phyloP scores from a whole-genome alignment of 129 eudicot species.

The Centella asiatica region DNA sequence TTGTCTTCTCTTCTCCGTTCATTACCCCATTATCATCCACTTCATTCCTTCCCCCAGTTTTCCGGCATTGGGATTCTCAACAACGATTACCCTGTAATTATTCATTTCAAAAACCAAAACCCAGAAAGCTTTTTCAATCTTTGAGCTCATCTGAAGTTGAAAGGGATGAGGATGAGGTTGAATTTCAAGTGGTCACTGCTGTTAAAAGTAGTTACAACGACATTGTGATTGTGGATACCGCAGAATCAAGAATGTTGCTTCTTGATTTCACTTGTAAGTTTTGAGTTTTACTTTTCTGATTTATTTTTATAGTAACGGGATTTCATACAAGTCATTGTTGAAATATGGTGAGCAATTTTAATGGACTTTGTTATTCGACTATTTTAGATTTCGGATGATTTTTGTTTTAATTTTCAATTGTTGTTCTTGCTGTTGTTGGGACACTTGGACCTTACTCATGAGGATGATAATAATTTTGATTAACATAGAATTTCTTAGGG shows the following conservation, averaged over 20 bases:
- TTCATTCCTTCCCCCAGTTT: background rate
- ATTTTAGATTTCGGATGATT: too few relatives aligned
- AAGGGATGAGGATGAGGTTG: constrained; percentile 19
- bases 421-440: too few relatives aligned
- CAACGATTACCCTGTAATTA: background rate
- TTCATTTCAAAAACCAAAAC: background rate
- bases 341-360: too few relatives aligned
- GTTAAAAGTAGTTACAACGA: constrained; percentile 45
- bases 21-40: too few relatives aligned
- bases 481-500: too few relatives aligned
- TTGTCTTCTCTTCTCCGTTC: too few relatives aligned
- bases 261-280: constrained; percentile 67
- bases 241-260: constrained; percentile 60
- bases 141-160: constrained; percentile 12
- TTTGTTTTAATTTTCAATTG: too few relatives aligned
- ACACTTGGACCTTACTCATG: too few relatives aligned
- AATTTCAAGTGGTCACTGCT: constrained; percentile 44
- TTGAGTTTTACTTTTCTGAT: background rate
- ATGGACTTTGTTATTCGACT: too few relatives aligned
- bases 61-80: background rate
- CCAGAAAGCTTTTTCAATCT: background rate
- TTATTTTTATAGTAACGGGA: background rate
- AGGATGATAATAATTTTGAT: too few relatives aligned
- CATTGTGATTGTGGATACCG: constrained; percentile 57
- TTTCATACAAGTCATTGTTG: background rate